Evolutionary conservation across 805 yeast species (phyloP).

Genomic region (Lipomyces anomalus): DNA sequence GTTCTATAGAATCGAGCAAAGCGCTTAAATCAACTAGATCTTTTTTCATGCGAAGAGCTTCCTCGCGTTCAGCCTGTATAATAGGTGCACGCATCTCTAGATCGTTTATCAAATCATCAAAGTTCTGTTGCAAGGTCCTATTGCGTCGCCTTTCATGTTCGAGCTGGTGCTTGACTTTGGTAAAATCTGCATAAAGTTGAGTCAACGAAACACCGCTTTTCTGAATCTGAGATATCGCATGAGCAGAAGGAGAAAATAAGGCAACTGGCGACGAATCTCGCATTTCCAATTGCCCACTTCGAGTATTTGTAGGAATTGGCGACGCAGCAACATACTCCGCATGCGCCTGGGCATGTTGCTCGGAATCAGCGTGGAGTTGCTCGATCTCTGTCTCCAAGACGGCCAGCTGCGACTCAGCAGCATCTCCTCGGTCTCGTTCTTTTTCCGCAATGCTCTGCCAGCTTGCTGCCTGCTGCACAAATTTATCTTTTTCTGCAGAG

Average conservation of each 20-base stretch:
- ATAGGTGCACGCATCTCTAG: constrained; percentile 74
- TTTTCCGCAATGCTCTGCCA: constrained; percentile 37
- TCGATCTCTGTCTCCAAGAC: constrained; percentile 42
- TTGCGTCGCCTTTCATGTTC: constrained; percentile 67
- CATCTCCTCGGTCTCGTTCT: constrained; percentile 35
- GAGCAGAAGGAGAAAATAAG: constrained; percentile 52
- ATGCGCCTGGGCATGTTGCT: constrained; percentile 13
- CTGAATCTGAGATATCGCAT: constrained; percentile 43
- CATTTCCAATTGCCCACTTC: too few species aligned
- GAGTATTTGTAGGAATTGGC: neutral
- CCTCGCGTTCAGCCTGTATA: constrained; percentile 58
- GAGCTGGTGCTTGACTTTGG: constrained; percentile 58
- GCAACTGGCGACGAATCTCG: constrained; percentile 19
- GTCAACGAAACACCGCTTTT: constrained; percentile 55
- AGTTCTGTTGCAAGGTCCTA: constrained; percentile 60
- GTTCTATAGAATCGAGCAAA: constrained; percentile 40
- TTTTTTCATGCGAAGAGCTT: constrained; percentile 50
- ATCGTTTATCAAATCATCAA: constrained; percentile 67
- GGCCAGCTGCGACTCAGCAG: constrained; percentile 38
- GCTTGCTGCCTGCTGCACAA: constrained; percentile 35
- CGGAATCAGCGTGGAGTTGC: constrained; percentile 20
- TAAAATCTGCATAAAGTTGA: constrained; percentile 59
- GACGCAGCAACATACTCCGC: constrained; percentile 4
- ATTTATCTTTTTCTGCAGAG: constrained; percentile 38
- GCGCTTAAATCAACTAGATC: constrained; percentile 51